Evolutionary conservation across 495 filamentous ascomycete species (phyloP).

Genomic region (Tuber brumale): DNA sequence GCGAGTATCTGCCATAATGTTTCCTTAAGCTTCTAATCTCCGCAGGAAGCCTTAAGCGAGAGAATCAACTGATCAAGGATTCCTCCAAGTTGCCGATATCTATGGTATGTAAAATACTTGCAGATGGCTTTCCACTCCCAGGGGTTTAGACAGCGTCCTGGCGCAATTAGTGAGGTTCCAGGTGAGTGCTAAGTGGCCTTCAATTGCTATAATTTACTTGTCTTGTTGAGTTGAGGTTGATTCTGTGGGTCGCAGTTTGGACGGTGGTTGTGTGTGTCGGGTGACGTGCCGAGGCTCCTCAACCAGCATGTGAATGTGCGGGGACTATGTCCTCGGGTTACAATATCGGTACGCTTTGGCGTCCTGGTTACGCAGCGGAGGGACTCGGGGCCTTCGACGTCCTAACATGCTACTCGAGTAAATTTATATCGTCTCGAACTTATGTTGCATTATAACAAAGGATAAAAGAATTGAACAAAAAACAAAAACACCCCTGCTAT

Average conservation of each 20-base stretch:
- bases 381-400: not conserved
- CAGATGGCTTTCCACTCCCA: not conserved
- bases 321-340: not conserved
- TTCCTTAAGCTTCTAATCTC: not conserved
- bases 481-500: no score
- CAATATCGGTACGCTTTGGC: not conserved
- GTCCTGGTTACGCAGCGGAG: not conserved
- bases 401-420: no score
- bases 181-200: not conserved
- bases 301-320: not conserved
- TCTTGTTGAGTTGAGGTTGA: not conserved
- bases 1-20: slow-evolving; percentile 15
- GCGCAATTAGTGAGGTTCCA: not conserved
- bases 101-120: not conserved
- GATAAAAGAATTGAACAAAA: no score
- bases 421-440: not conserved
- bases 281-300: not conserved
- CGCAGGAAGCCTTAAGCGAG: not conserved
- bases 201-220: not conserved
- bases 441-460: not conserved
- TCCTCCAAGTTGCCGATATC: not conserved
- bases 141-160: not conserved
- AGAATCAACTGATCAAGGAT: not conserved
- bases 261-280: not conserved
- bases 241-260: not conserved